Evolutionary conservation across 306 rosid genomes (phyloP).

Genomic region (Echinosophora koreensis): DNA sequence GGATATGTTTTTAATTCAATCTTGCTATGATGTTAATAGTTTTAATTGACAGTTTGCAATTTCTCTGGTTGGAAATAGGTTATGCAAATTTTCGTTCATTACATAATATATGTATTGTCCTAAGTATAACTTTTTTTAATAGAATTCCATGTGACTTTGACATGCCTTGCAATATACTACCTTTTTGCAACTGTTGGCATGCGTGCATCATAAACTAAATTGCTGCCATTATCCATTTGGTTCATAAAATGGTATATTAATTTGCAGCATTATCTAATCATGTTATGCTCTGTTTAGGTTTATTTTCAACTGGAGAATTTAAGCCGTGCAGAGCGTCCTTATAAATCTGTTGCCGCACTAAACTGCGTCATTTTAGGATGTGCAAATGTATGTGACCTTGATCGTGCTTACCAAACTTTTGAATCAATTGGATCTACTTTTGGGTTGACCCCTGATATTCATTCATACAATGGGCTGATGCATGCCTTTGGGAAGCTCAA

Average conservation of each 20-base stretch:
- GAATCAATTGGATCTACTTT: constrained; percentile 86
- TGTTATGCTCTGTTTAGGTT: constrained; percentile 63
- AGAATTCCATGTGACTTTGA: constrained; percentile 15
- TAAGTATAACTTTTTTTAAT: neutral
- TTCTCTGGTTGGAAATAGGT: constrained; percentile 27
- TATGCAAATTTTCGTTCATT: constrained; percentile 13
- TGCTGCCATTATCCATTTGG: constrained; percentile 8
- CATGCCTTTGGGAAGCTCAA: constrained; percentile 88
- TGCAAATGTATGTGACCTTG: constrained; percentile 95
- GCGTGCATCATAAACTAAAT: constrained; percentile 27
- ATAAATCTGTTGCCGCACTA: constrained; percentile 88
- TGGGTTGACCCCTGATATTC: constrained; percentile 86
- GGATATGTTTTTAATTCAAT: constrained; percentile 7
- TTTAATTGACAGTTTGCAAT: constrained; percentile 19
- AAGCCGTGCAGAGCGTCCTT: constrained; percentile 76
- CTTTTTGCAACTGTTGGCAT: constrained; percentile 15
- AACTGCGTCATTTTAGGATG: constrained; percentile 91
- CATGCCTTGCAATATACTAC: constrained; percentile 14
- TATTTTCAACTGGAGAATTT: constrained; percentile 92
- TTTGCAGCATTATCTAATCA: constrained; percentile 43
- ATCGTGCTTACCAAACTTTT: constrained; percentile 97
- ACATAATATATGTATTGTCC: neutral
- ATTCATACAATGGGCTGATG: constrained; percentile 90
- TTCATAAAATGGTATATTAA: constrained; percentile 22
- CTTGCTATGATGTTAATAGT: neutral